Percentiles rank a stretch among this genome's conserved stretches.
Conservation (phyloP, 1,284 basidiomycete genomes). For the Exobasidium rhododendri region DNA sequence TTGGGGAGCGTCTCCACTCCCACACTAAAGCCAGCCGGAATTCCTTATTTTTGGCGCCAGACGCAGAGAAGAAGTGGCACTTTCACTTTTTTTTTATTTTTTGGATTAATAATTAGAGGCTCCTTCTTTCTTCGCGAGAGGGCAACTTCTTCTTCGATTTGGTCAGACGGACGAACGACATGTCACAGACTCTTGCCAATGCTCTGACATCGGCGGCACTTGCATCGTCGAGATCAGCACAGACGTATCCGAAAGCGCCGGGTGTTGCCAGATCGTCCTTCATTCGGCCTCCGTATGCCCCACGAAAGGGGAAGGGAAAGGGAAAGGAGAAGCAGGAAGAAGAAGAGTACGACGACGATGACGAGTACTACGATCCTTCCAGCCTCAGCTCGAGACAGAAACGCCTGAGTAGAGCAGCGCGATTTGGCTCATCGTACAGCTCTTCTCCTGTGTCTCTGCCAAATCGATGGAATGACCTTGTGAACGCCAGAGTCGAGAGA, state of each 20-base stretch:
- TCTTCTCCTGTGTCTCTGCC: not conserved
- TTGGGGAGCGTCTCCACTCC: no score
- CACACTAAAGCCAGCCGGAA: no score
- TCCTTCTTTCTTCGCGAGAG: no score
- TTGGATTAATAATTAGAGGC: no score
- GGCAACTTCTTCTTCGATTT: no score
- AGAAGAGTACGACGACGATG: not conserved
- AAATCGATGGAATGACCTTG: not conserved
- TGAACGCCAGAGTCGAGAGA: not conserved
- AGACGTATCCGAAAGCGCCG: not conserved
- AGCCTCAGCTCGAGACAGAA: slow-evolving; percentile 2
- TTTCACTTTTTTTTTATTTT: no score
- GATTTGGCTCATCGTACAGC: slow-evolving; percentile 4
- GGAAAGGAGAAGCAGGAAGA: not conserved
- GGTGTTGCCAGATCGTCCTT: not conserved
- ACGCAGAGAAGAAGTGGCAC: no score
- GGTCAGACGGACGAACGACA: no score
- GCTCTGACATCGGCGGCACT: slow-evolving; percentile 1
- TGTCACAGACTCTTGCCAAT: not conserved
- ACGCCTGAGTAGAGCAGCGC: slow-evolving; percentile 7
- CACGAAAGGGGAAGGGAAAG: not conserved
- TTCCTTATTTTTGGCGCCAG: no score
- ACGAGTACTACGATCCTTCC: not conserved
- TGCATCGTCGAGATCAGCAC: slow-evolving; percentile 4
- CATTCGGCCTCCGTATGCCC: not conserved